These are phyloP conservation scores for Monascus purpureus DNA, from an alignment of 495 filamentous ascomycete species.

Conservation along the genomic window DNA sequence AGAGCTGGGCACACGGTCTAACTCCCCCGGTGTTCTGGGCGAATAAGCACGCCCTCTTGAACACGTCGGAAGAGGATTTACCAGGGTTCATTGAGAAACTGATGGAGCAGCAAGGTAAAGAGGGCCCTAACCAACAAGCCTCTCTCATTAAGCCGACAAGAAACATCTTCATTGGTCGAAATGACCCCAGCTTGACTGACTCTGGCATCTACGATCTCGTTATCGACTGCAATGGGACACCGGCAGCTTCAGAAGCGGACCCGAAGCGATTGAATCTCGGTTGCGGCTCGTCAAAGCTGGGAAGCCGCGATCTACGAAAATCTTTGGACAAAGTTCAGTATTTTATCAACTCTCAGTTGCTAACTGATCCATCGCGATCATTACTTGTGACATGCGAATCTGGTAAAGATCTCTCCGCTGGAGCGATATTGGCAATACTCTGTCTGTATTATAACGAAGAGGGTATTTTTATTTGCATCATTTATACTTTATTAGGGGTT, in stretches of 20 bases:
- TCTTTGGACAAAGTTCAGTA: slow-evolving; percentile 39
- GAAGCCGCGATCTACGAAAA: slow-evolving; percentile 58
- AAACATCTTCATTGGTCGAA: slow-evolving; percentile 25
- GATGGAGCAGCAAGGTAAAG: slow-evolving; percentile 21
- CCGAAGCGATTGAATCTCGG: slow-evolving; percentile 43
- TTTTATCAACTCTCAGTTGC: slow-evolving; percentile 29
- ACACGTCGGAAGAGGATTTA: slow-evolving; percentile 48
- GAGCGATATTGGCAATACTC: slow-evolving; percentile 45
- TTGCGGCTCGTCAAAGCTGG: slow-evolving; percentile 51
- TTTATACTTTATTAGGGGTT: neutral
- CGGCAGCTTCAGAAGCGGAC: slow-evolving; percentile 18
- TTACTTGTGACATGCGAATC: slow-evolving; percentile 46
- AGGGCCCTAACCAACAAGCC: slow-evolving; percentile 8
- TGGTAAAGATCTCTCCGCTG: slow-evolving; percentile 52
- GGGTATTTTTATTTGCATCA: slow-evolving; percentile 21
- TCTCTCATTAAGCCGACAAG: slow-evolving; percentile 22
- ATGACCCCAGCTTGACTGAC: slow-evolving; percentile 5
- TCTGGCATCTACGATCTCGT: slow-evolving; percentile 25
- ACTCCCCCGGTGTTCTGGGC: slow-evolving; percentile 70
- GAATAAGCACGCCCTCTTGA: slow-evolving; percentile 40
- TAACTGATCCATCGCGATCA: slow-evolving; percentile 13
- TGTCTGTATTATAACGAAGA: slow-evolving; percentile 48
- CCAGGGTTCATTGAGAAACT: slow-evolving; percentile 46
- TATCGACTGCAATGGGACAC: slow-evolving; percentile 27
- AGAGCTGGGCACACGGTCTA: slow-evolving; percentile 73